Evolutionary conservation across 1,284 basidiomycete species (phyloP).

Genomic region (Austroboletus niveus): DNA sequence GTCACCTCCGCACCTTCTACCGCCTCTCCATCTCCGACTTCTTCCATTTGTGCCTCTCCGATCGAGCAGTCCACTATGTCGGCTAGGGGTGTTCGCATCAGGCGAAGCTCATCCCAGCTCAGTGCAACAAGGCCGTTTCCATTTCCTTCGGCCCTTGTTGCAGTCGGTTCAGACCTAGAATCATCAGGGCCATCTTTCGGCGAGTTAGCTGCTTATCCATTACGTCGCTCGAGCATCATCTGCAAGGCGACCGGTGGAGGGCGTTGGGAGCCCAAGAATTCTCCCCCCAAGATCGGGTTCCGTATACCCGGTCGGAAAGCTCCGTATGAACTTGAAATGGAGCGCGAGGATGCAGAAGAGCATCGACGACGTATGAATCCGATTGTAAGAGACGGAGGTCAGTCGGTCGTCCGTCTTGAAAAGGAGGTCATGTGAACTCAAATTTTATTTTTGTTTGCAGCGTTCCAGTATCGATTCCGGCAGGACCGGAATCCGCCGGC

Average conservation of each 20-base stretch:
- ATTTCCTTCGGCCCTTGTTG: slow-evolving; percentile 38
- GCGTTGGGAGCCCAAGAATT: slow-evolving; percentile 67
- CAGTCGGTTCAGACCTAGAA: slow-evolving; percentile 27
- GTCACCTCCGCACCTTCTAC: slow-evolving; percentile 32
- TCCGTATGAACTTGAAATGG: slow-evolving; percentile 62
- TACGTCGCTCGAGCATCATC: slow-evolving; percentile 57
- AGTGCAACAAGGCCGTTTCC: slow-evolving; percentile 29
- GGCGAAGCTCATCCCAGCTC: slow-evolving; percentile 33
- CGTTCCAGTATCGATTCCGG: slow-evolving; percentile 61
- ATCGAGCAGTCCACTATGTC: slow-evolving; percentile 28
- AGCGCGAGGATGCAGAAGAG: slow-evolving; percentile 56
- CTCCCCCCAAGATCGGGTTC: slow-evolving; percentile 44
- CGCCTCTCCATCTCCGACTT: slow-evolving; percentile 33
- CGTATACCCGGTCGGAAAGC: slow-evolving; percentile 63
- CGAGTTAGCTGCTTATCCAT: slow-evolving; percentile 67
- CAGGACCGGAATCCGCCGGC: slow-evolving; percentile 44
- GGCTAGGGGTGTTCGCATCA: slow-evolving; percentile 21
- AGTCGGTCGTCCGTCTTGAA: slow-evolving; percentile 13
- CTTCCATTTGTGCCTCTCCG: slow-evolving; percentile 37
- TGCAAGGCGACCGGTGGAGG: slow-evolving; percentile 76
- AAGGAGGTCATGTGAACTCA: slow-evolving; percentile 8
- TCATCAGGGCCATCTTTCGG: slow-evolving; percentile 47
- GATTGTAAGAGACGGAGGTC: slow-evolving; percentile 60
- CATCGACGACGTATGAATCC: slow-evolving; percentile 51
- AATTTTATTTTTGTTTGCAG: slow-evolving; percentile 24